Conservation (phyloP, 331 rosid species). For the Stylosanthes scabra region DNA sequence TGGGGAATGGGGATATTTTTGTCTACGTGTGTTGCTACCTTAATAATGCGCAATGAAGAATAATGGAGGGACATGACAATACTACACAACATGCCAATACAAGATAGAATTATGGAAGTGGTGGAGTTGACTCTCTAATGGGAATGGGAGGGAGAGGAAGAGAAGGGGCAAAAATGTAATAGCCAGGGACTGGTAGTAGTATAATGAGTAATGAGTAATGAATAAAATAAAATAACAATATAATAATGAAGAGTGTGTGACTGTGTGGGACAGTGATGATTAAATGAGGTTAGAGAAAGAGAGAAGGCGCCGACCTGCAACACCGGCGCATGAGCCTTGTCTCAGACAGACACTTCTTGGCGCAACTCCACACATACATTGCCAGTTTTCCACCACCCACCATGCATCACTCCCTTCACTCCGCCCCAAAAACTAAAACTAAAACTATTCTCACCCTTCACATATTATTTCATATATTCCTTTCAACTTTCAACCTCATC, state of each 20-base stretch:
- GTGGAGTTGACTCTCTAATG: conserved; percentile 39
- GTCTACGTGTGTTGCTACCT: conserved; percentile 23
- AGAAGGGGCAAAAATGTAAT: not conserved
- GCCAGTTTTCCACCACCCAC: not conserved
- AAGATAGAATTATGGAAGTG: not conserved
- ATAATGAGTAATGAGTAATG: not conserved
- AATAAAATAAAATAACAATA: not conserved
- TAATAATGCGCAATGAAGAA: conserved; percentile 30
- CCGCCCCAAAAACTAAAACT: not conserved
- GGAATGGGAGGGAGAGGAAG: not conserved
- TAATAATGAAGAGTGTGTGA: no score
- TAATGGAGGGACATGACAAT: not conserved
- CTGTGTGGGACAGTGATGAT: conserved; percentile 34
- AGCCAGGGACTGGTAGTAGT: not conserved
- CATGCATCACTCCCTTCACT: conserved; percentile 29
- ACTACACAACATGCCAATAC: not conserved
- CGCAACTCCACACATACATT: not conserved
- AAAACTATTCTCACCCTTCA: not conserved
- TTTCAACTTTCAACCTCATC: not conserved
- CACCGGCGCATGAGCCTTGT: conserved; percentile 46
- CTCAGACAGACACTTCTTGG: conserved; percentile 35
- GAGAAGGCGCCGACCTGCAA: conserved; percentile 52
- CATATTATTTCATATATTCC: no score
- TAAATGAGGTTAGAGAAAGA: conserved; percentile 32
- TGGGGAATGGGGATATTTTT: conserved; percentile 44